Evolutionary conservation across 192 early-diverging fungal species (phyloP), one percentile per base, ranked within the genome.

Genomic region (Rhizoclosmatium globosum): DNA sequence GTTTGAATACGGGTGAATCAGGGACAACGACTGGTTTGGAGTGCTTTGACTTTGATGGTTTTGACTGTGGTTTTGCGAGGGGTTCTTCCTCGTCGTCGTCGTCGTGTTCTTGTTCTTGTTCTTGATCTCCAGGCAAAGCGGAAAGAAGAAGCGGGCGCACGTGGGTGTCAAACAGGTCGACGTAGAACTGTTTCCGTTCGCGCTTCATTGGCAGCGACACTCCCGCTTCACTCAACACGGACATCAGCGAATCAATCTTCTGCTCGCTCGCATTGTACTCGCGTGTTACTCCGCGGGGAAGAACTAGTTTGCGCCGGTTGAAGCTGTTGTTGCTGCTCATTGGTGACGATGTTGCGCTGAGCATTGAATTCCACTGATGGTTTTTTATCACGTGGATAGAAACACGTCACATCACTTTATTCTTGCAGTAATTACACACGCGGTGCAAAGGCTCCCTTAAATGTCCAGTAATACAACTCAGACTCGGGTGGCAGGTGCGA

Each of bases 121-220:
- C 53, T n/a, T n/a, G n/a, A n/a, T n/a, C n/a, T 15, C 53, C 19
- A 9, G 53, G 19, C 0, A 56, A 9, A n/a, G 9, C 53, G 53
- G 9, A 9, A 56, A 31, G 23, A 9, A 41, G 11, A 1, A 64
- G 39, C n/a, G 72, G 58, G 21, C 17, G 23, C n/a, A 74, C 15
- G 15, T 62, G n/a, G 31, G n/a, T 44, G 23, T 74, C 44, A 44
- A 82, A 83, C 67, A 89, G 70, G 53, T 83, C 79, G 31, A 85
- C 74, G 80, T 87, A 89, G 57, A 78, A 67, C 3, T 71, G 47
- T 64, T 85, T 85, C 69, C 83, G 83, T 53, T 45, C 66, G 4
- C 79, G 66, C 42, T 80, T 78, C 38, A 60, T 64, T 4, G 87
- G 83, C n/a, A 85, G 78, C 3, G 38, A 44, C 42, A 88, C 81